Conservation (phyloP, 176 grass and related monocot genomes). For the Hsuehochloa calcarea region DNA sequence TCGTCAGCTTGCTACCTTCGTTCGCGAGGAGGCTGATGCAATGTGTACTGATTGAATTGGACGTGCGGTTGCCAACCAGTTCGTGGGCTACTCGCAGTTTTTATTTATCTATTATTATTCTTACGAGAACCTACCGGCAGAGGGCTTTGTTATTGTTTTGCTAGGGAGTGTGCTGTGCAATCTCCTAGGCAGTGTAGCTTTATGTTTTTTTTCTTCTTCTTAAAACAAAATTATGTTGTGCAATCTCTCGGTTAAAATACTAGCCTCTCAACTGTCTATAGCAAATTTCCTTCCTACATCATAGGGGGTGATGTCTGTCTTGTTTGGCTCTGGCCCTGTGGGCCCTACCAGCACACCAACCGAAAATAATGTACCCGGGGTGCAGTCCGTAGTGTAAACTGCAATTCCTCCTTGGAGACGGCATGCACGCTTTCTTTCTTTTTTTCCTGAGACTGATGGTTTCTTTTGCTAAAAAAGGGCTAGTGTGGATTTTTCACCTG, state of each 20-base stretch:
- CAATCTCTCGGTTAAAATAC: background rate
- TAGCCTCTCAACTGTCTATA: too few relatives aligned
- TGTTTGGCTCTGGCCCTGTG: background rate
- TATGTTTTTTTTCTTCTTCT: background rate
- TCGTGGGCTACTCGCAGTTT: background rate
- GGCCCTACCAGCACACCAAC: background rate
- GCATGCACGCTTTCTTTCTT: background rate
- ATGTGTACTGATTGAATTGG: background rate
- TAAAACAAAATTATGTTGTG: background rate
- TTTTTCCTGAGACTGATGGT: background rate
- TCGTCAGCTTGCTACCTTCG: background rate
- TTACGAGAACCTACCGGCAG: too few relatives aligned
- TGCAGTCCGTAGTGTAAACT: background rate
- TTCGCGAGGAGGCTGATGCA: background rate
- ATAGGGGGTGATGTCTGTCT: background rate
- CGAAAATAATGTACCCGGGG: background rate
- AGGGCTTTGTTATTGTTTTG: background rate
- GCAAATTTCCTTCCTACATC: too few relatives aligned
- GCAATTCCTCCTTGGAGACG: background rate
- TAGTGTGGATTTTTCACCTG: background rate
- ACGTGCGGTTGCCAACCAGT: background rate
- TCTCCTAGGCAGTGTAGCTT: background rate
- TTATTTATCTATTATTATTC: too few relatives aligned
- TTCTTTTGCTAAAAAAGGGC: background rate
- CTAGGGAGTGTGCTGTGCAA: too few relatives aligned